These are phyloP conservation scores for Pontederia paniculata DNA, from an alignment of 176 grass and related monocot genomes.

Conservation along the genomic window DNA sequence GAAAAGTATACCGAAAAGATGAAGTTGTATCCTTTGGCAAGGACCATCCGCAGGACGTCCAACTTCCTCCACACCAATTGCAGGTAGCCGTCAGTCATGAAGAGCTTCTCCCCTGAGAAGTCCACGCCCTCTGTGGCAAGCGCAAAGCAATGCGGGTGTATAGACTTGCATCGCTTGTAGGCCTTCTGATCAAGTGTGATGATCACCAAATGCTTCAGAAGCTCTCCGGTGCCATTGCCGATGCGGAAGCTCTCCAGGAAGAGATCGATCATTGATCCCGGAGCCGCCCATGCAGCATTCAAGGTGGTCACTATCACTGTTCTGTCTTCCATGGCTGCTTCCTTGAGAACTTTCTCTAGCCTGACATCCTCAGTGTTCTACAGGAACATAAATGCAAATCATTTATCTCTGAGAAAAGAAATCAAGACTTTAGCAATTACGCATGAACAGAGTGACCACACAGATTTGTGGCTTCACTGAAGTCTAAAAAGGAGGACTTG, in stretches of 20 bases:
- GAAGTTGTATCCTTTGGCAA: slow-evolving; percentile 69
- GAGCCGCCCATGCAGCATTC: slow-evolving; percentile 64
- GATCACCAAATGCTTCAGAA: slow-evolving; percentile 77
- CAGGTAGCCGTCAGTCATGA: slow-evolving; percentile 62
- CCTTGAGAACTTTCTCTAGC: slow-evolving; percentile 36
- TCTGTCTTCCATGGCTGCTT: slow-evolving; percentile 55
- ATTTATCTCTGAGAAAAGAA: too few species aligned
- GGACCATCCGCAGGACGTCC: slow-evolving; percentile 53
- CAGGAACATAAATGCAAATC: neutral
- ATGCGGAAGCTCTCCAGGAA: slow-evolving; percentile 83
- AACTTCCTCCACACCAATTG: slow-evolving; percentile 77
- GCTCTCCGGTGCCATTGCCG: slow-evolving; percentile 40
- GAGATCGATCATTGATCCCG: slow-evolving; percentile 73
- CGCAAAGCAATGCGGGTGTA: slow-evolving; percentile 81
- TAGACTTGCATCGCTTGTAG: slow-evolving; percentile 44
- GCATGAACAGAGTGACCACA: too few species aligned
- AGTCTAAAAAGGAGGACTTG: too few species aligned
- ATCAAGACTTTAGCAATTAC: too few species aligned
- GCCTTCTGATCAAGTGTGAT: slow-evolving; percentile 82
- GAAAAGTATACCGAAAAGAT: slow-evolving; percentile 37
- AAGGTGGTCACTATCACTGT: slow-evolving; percentile 68
- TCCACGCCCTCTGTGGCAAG: slow-evolving; percentile 31
- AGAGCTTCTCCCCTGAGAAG: slow-evolving; percentile 51
- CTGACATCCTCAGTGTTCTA: neutral
- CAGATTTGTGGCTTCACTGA: too few species aligned